phyloP scores from a whole-genome alignment of 768 basidiomycete species.

The Fomitopsis serialis region DNA sequence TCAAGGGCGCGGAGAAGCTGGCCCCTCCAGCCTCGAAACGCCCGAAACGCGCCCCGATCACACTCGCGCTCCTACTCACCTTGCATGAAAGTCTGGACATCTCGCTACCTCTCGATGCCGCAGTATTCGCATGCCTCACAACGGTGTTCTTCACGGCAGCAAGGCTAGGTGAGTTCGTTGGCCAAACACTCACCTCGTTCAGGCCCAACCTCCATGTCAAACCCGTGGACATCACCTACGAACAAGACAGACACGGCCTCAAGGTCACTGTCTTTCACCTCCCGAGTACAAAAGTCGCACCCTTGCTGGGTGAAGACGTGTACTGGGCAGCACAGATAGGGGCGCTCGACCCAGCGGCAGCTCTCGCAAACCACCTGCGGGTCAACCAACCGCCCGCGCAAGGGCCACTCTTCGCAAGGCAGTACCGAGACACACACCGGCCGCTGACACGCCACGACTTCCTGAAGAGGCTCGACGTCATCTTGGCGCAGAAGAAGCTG shows the following conservation, averaged over 20 bases:
- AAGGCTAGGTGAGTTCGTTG: conserved; percentile 33
- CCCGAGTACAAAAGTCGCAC: conserved; percentile 13
- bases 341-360: conserved; percentile 20
- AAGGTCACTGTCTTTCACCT: conserved; percentile 23
- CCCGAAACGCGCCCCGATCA: conserved; percentile 26
- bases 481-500: conserved; percentile 5
- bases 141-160: conserved; percentile 32
- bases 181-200: conserved; percentile 27
- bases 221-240: conserved; percentile 10
- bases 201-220: conserved; percentile 25
- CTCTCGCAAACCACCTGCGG: conserved; percentile 22
- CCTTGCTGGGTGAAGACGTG: conserved; percentile 24
- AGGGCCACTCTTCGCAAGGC: conserved; percentile 27
- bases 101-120: conserved; percentile 12
- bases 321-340: conserved; percentile 25
- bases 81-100: conserved; percentile 8
- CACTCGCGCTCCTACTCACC: background rate
- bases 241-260: conserved; percentile 21
- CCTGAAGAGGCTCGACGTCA: conserved; percentile 11
- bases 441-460: conserved; percentile 25
- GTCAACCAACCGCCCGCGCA: conserved; percentile 24
- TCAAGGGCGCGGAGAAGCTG: conserved; percentile 26
- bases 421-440: conserved; percentile 17
- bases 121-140: conserved; percentile 2
- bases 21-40: conserved; percentile 27